Evolutionary conservation across 2,329 filamentous ascomycete genomes (phyloP), one percentile per base, ranked within the genome.

Genomic region (Knoxdaviesia capensis): DNA sequence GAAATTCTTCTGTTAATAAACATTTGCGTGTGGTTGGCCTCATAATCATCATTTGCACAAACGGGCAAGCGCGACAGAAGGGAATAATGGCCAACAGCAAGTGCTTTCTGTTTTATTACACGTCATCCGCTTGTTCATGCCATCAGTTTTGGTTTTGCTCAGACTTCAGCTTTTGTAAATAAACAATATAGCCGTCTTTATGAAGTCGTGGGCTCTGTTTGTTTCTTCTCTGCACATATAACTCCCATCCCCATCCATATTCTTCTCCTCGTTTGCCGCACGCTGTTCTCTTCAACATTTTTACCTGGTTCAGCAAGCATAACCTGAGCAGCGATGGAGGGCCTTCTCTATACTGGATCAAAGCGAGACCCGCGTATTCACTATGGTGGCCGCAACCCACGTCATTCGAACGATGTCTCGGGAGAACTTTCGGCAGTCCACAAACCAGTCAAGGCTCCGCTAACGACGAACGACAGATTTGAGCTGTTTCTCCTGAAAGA

Each of bases 401-500:
- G 54, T 44, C 61, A 65, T 47, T 50, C 53, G 43, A 63, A 65
- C 43, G 4, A 28, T 31, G 44, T 60, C 39, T 53, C 56, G 43
- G 55, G 59, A 44, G 51, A 52, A 47, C 48, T 29, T 39, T 7
- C 4, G 33, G 29, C 7, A 11, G 6, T 35, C 28, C 7, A 33
- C 28, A 29, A 28, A 20, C 1, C 10, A 34, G 46, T 32, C 29
- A 28, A n/a, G 36, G 4, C 36, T 34, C 1, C 31, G 10, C 38
- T 32, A 8, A 32, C 41, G 41, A 43, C 48, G 52, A 43, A 54
- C 51, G 45, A 31, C 3, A 96, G 90, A 56, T 93, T 92, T 65
- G 90, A 96, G 68, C 74, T 92, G 40, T 96, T 94, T 64, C 64
- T 94, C 48, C 80, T 96, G 46, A 73, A 62, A 36, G 80, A 86